These are phyloP conservation scores for Litsea cubeba DNA, from an alignment of 164 flowering plant species.

Conservation along the genomic window DNA sequence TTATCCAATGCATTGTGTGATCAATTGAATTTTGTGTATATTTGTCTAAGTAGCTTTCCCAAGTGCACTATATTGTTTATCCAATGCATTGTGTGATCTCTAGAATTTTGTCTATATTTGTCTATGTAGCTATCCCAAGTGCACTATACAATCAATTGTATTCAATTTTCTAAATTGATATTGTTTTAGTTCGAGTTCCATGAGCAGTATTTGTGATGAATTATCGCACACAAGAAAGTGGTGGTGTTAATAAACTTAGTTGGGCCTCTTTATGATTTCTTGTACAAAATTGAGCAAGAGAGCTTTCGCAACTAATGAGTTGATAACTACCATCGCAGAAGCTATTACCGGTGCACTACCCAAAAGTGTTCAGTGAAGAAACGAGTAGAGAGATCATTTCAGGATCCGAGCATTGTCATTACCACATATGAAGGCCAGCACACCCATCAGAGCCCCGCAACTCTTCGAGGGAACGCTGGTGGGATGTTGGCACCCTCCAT, in stretches of 20 bases:
- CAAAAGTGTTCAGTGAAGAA: constrained; percentile 89
- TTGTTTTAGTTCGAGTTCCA: neutral
- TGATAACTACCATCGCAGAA: constrained; percentile 35
- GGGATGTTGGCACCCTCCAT: constrained; percentile 38
- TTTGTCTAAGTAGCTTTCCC: neutral
- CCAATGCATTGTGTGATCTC: neutral
- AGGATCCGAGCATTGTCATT: constrained; percentile 73
- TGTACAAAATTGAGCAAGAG: too few relatives aligned
- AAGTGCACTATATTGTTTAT: neutral
- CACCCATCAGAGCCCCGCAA: constrained; percentile 70
- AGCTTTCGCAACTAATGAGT: neutral
- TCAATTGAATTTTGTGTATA: neutral
- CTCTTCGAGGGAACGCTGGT: constrained; percentile 47
- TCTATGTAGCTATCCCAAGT: neutral
- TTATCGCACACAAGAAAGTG: neutral
- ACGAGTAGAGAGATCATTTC: constrained; percentile 73
- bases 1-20: neutral
- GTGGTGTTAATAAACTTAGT: neutral
- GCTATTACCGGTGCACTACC: constrained; percentile 88
- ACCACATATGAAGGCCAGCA: constrained; percentile 93
- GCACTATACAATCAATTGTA: neutral
- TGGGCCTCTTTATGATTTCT: neutral
- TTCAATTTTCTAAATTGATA: neutral
- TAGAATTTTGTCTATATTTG: neutral
- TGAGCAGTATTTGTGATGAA: neutral